Conservation (phyloP, 768 basidiomycete genomes). For the Termitomyces sp. region DNA sequence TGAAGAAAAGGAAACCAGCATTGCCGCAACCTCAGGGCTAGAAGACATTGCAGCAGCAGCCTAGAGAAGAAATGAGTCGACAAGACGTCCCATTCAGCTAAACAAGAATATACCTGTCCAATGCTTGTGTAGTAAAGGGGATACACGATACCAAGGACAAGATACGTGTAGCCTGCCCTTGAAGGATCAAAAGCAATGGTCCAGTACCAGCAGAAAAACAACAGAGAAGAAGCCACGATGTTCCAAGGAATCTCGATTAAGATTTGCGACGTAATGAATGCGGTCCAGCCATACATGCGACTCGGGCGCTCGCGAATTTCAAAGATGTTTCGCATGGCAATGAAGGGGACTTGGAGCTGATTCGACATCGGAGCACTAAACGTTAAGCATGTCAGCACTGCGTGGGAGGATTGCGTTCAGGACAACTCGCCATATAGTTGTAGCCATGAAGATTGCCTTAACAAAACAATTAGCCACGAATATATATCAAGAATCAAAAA, state of each 20-base stretch:
- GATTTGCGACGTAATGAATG: constrained; percentile 51
- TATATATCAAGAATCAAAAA: constrained; percentile 6
- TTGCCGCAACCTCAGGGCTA: constrained; percentile 48
- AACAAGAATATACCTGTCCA: constrained; percentile 37
- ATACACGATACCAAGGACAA: constrained; percentile 50
- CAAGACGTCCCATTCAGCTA: too few relatives aligned
- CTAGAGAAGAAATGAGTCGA: constrained; percentile 41
- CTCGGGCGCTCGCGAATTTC: constrained; percentile 67
- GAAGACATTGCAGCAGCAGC: constrained; percentile 56
- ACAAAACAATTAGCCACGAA: not conserved
- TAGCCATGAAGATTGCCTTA: constrained; percentile 54
- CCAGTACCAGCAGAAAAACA: constrained; percentile 71
- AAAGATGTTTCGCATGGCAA: constrained; percentile 56
- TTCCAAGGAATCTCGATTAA: constrained; percentile 62
- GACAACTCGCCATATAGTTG: constrained; percentile 33
- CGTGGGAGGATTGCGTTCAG: not conserved
- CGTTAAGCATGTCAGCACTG: constrained; percentile 2
- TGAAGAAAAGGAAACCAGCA: constrained; percentile 48
- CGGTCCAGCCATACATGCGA: constrained; percentile 64
- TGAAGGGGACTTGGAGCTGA: constrained; percentile 61
- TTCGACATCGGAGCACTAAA: constrained; percentile 51
- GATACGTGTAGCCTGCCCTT: constrained; percentile 58
- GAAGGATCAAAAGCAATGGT: constrained; percentile 56
- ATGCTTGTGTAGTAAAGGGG: constrained; percentile 61
- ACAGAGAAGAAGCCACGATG: constrained; percentile 49